Evolutionary conservation across 2,329 filamentous ascomycete genomes (phyloP).

Genomic region (Neonectria ditissima): DNA sequence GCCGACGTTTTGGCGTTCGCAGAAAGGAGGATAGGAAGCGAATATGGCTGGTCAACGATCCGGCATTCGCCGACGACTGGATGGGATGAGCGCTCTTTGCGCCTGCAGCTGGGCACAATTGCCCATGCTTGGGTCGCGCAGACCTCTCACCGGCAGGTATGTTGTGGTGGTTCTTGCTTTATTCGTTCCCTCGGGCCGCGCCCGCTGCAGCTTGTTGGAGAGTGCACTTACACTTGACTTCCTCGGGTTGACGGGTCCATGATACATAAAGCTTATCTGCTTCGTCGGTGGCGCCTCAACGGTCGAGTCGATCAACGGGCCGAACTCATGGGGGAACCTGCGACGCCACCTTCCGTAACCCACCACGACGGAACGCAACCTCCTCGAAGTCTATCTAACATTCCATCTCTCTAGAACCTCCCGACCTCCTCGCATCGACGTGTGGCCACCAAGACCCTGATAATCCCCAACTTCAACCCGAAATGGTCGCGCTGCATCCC

Average conservation of each 20-base stretch:
- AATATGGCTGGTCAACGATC: slow-evolving; percentile 52
- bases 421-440: slow-evolving; percentile 30
- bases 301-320: slow-evolving; percentile 36
- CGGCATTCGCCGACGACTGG: slow-evolving; percentile 45
- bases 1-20: slow-evolving; percentile 59
- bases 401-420: slow-evolving; percentile 31
- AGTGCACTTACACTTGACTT: slow-evolving; percentile 2
- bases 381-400: slow-evolving; percentile 40
- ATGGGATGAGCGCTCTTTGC: slow-evolving; percentile 45
- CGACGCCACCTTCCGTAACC: slow-evolving; percentile 34
- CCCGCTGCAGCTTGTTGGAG: slow-evolving; percentile 5
- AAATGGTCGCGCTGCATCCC: slow-evolving; percentile 51
- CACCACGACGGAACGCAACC: slow-evolving; percentile 30
- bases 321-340: slow-evolving; percentile 35
- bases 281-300: slow-evolving; percentile 40
- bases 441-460: slow-evolving; percentile 36
- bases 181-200: slow-evolving; percentile 13
- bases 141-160: slow-evolving; percentile 39
- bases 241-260: background rate
- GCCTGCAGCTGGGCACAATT: slow-evolving; percentile 47
- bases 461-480: slow-evolving; percentile 46
- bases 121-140: slow-evolving; percentile 49
- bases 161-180: slow-evolving; percentile 21
- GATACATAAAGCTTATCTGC: slow-evolving; percentile 31
- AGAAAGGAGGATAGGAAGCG: slow-evolving; percentile 57